These are phyloP conservation scores for Pseudofabraea citricarpa DNA, from an alignment of 2,329 filamentous ascomycete genomes.

Conservation along the genomic window DNA sequence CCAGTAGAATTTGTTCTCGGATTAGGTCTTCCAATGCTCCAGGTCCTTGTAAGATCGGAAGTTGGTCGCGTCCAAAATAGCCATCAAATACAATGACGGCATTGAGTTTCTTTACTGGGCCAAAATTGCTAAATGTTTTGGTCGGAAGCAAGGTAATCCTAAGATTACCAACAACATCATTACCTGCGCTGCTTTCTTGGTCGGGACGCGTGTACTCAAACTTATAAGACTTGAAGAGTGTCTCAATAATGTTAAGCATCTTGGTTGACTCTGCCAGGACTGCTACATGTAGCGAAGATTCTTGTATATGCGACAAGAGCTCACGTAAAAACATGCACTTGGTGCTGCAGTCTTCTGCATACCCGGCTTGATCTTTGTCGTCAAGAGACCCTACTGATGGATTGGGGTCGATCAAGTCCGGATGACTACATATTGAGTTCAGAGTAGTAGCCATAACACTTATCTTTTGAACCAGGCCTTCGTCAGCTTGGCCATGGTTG, in stretches of 20 bases:
- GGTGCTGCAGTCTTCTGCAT: constrained; percentile 1
- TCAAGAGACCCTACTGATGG: background rate
- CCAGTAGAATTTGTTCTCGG: constrained; percentile 5
- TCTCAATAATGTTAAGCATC: constrained; percentile 1
- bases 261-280: background rate
- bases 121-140: background rate
- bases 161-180: background rate
- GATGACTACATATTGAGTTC: background rate
- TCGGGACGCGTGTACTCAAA: background rate
- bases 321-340: constrained; percentile 1
- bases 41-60: background rate
- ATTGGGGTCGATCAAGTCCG: background rate
- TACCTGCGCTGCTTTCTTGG: background rate
- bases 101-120: background rate
- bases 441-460: background rate
- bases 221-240: background rate
- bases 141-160: background rate
- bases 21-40: too few species aligned
- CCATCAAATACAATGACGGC: background rate
- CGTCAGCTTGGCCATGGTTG: background rate
- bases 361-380: background rate
- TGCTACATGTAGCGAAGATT: background rate
- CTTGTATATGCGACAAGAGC: background rate
- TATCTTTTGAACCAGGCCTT: background rate
- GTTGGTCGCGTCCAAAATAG: background rate